Evolutionary conservation across 2,329 filamentous ascomycete genomes (phyloP).

Genomic region (Pseudogymnoascus sp.): DNA sequence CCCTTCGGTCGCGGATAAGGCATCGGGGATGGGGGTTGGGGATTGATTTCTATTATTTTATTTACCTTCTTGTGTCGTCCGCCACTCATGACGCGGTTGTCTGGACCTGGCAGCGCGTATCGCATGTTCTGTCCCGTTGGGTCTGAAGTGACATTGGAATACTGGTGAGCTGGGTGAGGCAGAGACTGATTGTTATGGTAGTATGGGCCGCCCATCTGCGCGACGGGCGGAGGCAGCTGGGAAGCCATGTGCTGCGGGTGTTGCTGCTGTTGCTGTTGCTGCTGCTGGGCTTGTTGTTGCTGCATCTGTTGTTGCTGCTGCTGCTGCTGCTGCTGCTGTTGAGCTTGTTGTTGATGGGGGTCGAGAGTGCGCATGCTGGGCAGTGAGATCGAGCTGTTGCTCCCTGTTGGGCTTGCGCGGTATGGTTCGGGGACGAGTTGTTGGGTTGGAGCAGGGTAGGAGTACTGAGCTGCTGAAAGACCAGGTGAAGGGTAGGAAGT

Average conservation of each 20-base stretch:
- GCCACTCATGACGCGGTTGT: constrained; percentile 48
- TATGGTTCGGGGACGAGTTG: constrained; percentile 34
- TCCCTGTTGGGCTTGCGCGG: constrained; percentile 33
- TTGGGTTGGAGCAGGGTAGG: constrained; percentile 34
- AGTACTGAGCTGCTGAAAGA: constrained; percentile 38
- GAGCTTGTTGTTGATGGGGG: constrained; percentile 29
- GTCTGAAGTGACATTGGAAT: constrained; percentile 39
- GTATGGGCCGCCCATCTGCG: constrained; percentile 40
- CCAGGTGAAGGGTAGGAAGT: constrained; percentile 41
- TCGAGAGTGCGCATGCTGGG: constrained; percentile 44
- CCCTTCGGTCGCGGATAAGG: constrained; percentile 4
- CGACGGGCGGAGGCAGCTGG: constrained; percentile 44
- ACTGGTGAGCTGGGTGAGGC: constrained; percentile 37
- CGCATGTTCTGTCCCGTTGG: constrained; percentile 40
- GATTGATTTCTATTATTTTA: background rate
- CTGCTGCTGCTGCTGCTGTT: constrained; percentile 21
- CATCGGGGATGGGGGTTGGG: constrained; percentile 11
- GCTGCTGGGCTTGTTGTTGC: background rate
- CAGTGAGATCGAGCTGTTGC: constrained; percentile 38
- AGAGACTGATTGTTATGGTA: constrained; percentile 35
- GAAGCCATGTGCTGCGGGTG: constrained; percentile 39
- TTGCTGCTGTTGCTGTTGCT: constrained; percentile 1
- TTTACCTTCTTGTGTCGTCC: constrained; percentile 49
- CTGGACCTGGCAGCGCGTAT: constrained; percentile 47
- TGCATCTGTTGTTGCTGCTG: background rate